Conservation (phyloP, 305 asterid genomes). For the Fraxinus angustifolia region DNA sequence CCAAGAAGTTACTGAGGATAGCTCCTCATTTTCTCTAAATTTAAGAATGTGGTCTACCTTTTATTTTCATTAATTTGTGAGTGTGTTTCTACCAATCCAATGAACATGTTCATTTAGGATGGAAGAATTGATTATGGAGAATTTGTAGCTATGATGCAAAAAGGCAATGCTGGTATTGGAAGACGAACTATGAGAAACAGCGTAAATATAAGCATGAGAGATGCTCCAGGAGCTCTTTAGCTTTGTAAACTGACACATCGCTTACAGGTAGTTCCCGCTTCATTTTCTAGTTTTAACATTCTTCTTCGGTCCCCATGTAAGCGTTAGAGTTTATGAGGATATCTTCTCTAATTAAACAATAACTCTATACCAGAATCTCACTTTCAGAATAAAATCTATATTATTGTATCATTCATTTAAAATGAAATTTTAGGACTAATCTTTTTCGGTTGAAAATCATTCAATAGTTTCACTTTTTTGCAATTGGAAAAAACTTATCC, state of each 20-base stretch:
- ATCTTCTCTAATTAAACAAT: not conserved
- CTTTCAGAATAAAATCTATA: not conserved
- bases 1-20: not conserved
- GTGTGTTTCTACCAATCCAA: not conserved
- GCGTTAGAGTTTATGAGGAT: not conserved
- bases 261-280: slow-evolving; percentile 29
- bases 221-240: slow-evolving; percentile 62
- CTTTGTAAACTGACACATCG: slow-evolving; percentile 21
- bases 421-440: not conserved
- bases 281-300: not conserved
- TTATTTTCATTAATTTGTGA: not conserved
- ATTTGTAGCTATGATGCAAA: slow-evolving; percentile 96
- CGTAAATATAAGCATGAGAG: slow-evolving; percentile 92
- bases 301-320: not conserved
- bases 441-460: not conserved
- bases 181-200: slow-evolving; percentile 97
- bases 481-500: not conserved
- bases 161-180: slow-evolving; percentile 90
- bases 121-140: slow-evolving; percentile 96
- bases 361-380: not conserved
- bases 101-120: slow-evolving; percentile 46
- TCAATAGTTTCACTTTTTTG: not conserved
- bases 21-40: not conserved
- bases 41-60: not conserved
- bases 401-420: not conserved